These are phyloP conservation scores for Russula vinacea DNA, from an alignment of 768 basidiomycete genomes.

Conservation along the genomic window DNA sequence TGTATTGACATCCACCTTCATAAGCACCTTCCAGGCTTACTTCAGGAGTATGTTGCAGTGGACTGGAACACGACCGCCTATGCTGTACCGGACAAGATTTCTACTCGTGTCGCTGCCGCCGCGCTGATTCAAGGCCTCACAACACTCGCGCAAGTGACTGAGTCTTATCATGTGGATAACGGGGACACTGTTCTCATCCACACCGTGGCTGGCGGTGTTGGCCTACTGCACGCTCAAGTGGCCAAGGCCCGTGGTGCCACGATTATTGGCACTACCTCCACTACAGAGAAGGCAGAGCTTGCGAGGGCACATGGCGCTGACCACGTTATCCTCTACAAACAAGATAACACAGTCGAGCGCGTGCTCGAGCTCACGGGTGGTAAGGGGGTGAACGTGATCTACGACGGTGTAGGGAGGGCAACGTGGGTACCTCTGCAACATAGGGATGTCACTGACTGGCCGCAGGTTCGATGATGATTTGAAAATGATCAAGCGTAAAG, in stretches of 20 bases:
- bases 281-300: conserved; percentile 73
- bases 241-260: conserved; percentile 73
- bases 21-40: conserved; percentile 50
- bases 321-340: conserved; percentile 79
- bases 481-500: conserved; percentile 77
- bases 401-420: conserved; percentile 96
- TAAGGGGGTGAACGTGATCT: conserved; percentile 80
- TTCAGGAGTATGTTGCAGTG: conserved; percentile 69
- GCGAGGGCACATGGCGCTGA: conserved; percentile 79
- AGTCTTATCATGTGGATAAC: conserved; percentile 79
- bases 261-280: conserved; percentile 92
- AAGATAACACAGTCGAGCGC: conserved; percentile 69
- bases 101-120: conserved; percentile 63
- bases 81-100: conserved; percentile 61
- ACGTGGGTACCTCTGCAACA: conserved; percentile 48
- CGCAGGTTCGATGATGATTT: conserved; percentile 77
- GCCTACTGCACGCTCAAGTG: conserved; percentile 63
- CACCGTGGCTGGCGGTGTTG: conserved; percentile 90
- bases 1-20: not conserved
- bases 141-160: conserved; percentile 70
- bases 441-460: not conserved
- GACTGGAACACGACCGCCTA: conserved; percentile 56
- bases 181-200: conserved; percentile 82
- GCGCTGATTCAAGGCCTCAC: conserved; percentile 75
- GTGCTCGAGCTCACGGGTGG: conserved; percentile 75